phyloP scores from a whole-genome alignment of 371 early-diverging fungal species.

The Mortierella sp. region DNA sequence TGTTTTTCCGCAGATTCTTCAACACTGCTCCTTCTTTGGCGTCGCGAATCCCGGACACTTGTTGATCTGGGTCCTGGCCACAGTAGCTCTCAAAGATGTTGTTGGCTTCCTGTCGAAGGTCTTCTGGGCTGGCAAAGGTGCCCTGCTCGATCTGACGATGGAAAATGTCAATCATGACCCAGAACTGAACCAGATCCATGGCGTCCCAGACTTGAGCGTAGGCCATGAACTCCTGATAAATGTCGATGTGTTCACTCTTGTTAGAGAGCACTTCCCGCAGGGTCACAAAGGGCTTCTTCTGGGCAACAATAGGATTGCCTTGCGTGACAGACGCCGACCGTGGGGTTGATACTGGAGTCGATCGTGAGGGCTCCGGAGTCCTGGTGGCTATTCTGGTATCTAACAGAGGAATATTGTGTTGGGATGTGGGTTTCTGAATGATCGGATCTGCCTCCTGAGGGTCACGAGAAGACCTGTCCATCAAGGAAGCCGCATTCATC shows the following conservation, averaged over 20 bases:
- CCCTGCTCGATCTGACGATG: slow-evolving; percentile 54
- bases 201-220: slow-evolving; percentile 55
- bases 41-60: slow-evolving; percentile 34
- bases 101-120: slow-evolving; percentile 40
- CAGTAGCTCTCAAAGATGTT: slow-evolving; percentile 44
- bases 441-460: slow-evolving; percentile 11
- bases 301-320: background rate
- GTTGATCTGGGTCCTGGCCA: slow-evolving; percentile 29
- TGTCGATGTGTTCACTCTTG: slow-evolving; percentile 35
- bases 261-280: slow-evolving; percentile 30
- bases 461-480: slow-evolving; percentile 32
- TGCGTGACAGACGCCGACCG: background rate
- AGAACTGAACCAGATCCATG: slow-evolving; percentile 50
- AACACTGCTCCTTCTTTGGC: slow-evolving; percentile 35
- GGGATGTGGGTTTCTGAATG: slow-evolving; percentile 12
- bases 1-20: slow-evolving; percentile 31
- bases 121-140: slow-evolving; percentile 21
- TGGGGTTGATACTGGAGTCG: background rate
- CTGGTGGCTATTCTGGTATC: background rate
- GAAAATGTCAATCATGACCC: slow-evolving; percentile 49
- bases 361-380: background rate
- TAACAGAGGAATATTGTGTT: background rate
- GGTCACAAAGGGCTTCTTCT: background rate
- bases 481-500: slow-evolving; percentile 48
- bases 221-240: slow-evolving; percentile 50